Evolutionary conservation across 2,329 filamentous ascomycete genomes (phyloP).

Genomic region (Aureobasidium sp.): DNA sequence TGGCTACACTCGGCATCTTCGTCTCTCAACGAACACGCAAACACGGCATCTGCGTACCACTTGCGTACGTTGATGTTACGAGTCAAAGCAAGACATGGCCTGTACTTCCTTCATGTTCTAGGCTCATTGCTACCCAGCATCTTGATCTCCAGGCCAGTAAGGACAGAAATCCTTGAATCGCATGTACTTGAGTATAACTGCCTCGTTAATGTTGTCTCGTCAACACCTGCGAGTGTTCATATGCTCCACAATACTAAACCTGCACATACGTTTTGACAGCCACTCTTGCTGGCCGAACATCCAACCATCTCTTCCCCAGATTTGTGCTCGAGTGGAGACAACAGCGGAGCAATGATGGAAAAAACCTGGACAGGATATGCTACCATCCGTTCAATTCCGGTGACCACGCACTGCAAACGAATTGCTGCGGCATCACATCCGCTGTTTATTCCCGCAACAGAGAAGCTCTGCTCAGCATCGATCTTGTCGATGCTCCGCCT

Average conservation of each 20-base stretch:
- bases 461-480: background rate
- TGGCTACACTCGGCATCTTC: background rate
- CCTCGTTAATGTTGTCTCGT: background rate
- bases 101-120: background rate
- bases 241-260: background rate
- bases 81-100: background rate
- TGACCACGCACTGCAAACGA: background rate
- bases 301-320: background rate
- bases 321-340: background rate
- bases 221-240: background rate
- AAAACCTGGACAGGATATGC: background rate
- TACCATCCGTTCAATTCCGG: background rate
- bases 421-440: background rate
- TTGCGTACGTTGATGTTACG: background rate
- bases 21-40: background rate
- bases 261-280: background rate
- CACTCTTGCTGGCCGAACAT: background rate
- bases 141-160: background rate
- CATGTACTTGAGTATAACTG: background rate
- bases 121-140: background rate
- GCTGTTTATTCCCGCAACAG: background rate
- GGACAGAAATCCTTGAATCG: background rate
- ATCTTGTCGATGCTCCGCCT: background rate
- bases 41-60: background rate
- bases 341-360: background rate